Percentiles rank a stretch among this genome's conserved stretches.
Conservation (phyloP, 495 filamentous ascomycete species). For the Penicillium argentinense region DNA sequence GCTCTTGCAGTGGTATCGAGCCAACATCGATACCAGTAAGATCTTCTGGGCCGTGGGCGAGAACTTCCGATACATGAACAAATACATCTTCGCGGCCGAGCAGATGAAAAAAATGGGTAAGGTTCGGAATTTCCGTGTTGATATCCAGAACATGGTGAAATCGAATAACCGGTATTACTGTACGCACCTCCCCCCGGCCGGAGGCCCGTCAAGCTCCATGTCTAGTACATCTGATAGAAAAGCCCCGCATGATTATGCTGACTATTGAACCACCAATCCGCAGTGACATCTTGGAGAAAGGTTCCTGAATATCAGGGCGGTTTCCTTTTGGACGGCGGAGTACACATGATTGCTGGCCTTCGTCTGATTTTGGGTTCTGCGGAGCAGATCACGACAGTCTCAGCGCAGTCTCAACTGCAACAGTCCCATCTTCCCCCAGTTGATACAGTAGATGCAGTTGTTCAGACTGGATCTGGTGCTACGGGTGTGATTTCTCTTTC, state of each 20-base stretch:
- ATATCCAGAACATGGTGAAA: slow-evolving; percentile 54
- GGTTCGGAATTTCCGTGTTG: slow-evolving; percentile 62
- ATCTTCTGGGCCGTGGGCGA: slow-evolving; percentile 68
- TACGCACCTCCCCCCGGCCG: slow-evolving; percentile 22
- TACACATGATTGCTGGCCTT: slow-evolving; percentile 68
- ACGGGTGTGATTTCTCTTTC: slow-evolving; percentile 60
- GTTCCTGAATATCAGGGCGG: slow-evolving; percentile 71
- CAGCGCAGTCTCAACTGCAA: slow-evolving; percentile 58
- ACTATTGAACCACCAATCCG: neutral
- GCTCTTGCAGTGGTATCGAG: slow-evolving; percentile 61
- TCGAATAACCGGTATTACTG: slow-evolving; percentile 57
- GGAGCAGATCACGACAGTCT: slow-evolving; percentile 44
- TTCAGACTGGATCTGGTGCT: slow-evolving; percentile 60
- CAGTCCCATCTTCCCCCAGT: slow-evolving; percentile 66
- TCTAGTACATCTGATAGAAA: no score
- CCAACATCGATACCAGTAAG: slow-evolving; percentile 45
- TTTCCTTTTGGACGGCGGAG: slow-evolving; percentile 75
- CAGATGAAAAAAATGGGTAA: slow-evolving; percentile 61
- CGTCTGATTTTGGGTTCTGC: slow-evolving; percentile 57
- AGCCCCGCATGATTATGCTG: no score
- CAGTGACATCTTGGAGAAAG: slow-evolving; percentile 75
- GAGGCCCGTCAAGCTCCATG: neutral
- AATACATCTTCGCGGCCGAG: slow-evolving; percentile 55
- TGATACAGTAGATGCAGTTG: slow-evolving; percentile 69
- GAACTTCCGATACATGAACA: slow-evolving; percentile 68